These are phyloP conservation scores for Amoeboaphelidium protococcarum DNA, from an alignment of 371 early-diverging fungal species.

Conservation along the genomic window DNA sequence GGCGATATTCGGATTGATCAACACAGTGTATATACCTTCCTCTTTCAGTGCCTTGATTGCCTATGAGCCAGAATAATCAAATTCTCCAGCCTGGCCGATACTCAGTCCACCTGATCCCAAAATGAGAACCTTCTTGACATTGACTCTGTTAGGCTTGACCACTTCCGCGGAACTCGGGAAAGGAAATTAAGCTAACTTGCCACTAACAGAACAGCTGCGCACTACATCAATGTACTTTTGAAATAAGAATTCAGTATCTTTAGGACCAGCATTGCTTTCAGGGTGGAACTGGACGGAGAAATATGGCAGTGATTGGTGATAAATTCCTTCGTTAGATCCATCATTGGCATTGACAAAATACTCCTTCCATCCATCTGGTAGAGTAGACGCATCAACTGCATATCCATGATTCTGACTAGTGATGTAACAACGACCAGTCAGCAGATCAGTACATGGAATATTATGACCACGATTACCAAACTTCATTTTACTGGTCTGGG, in stretches of 20 bases:
- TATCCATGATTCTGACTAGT: conserved; percentile 89
- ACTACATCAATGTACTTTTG: conserved; percentile 61
- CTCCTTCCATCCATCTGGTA: conserved; percentile 51
- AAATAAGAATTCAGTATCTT: conserved; percentile 83
- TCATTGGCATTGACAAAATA: conserved; percentile 92
- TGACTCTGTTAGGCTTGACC: conserved; percentile 5
- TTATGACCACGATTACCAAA: conserved; percentile 96
- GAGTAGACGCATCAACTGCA: conserved; percentile 58
- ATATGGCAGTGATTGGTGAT: conserved; percentile 57
- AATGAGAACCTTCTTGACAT: conserved; percentile 63
- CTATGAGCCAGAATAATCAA: conserved; percentile 80
- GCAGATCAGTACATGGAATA: conserved; percentile 84
- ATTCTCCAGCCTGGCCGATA: conserved; percentile 94
- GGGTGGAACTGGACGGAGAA: conserved; percentile 97
- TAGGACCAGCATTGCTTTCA: conserved; percentile 86
- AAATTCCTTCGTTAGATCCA: conserved; percentile 87
- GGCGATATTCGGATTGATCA: conserved; percentile 89
- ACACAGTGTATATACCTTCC: conserved; percentile 54
- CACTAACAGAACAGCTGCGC: not conserved
- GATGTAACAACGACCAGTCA: conserved; percentile 85
- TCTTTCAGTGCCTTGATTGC: conserved; percentile 87
- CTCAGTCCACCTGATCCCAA: conserved; percentile 77
- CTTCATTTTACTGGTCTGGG: conserved; percentile 73
- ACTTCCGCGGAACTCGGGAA: conserved; percentile 4
- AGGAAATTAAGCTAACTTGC: not conserved